These are phyloP conservation scores for Daldinia vernicosa DNA, from an alignment of 495 filamentous ascomycete genomes.

Conservation along the genomic window DNA sequence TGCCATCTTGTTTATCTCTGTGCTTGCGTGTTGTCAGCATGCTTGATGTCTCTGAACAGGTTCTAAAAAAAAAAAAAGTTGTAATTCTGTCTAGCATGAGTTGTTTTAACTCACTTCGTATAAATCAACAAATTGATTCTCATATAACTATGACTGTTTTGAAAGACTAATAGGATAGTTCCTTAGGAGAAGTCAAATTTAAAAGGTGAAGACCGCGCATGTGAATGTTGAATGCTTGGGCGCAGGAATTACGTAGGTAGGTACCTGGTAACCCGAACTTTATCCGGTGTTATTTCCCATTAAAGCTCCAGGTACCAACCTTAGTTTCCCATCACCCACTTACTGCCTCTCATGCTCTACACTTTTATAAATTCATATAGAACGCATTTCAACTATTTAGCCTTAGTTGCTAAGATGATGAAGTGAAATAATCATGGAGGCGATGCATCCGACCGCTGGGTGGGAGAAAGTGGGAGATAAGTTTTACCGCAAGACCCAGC, in stretches of 20 bases:
- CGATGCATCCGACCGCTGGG: conserved; percentile 77
- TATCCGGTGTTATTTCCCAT: conserved; percentile 22
- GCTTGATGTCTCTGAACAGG: no score
- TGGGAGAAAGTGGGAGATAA: conserved; percentile 92
- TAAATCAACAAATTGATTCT: no score
- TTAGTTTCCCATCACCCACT: background rate
- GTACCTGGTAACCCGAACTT: conserved; percentile 23
- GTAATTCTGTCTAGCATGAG: no score
- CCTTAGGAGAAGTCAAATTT: no score
- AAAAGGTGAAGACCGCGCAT: background rate
- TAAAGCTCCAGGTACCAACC: background rate
- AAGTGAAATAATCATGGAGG: conserved; percentile 57
- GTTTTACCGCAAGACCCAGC: conserved; percentile 92
- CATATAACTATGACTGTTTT: no score
- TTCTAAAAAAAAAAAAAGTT: no score
- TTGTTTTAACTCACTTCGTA: no score
- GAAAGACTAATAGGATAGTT: no score
- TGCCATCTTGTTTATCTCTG: background rate
- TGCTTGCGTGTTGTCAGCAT: background rate
- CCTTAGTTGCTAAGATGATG: conserved; percentile 39
- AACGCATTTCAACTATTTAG: background rate
- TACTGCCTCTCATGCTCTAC: background rate
- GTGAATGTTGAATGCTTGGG: background rate
- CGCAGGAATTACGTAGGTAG: background rate
- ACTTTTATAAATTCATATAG: conserved; percentile 1